These are phyloP conservation scores for Amorphotheca resinae DNA, from an alignment of 495 filamentous ascomycete species.

Conservation along the genomic window DNA sequence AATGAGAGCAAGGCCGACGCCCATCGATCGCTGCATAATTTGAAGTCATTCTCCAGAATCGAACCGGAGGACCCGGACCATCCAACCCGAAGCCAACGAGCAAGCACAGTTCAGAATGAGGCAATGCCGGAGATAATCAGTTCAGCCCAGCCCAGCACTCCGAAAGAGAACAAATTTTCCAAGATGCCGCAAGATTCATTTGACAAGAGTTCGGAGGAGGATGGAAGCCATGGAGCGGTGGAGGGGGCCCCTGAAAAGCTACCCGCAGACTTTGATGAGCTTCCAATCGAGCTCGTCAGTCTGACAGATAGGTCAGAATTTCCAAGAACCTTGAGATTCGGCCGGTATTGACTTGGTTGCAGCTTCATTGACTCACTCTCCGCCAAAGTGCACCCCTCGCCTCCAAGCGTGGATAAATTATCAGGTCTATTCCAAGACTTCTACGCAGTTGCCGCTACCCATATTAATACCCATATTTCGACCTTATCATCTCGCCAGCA, in stretches of 20 bases:
- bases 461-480: constrained; percentile 81
- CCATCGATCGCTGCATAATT: constrained; percentile 21
- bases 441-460: constrained; percentile 67
- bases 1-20: constrained; percentile 10
- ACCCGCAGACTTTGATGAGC: constrained; percentile 62
- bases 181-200: constrained; percentile 8
- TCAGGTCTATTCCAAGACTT: constrained; percentile 90
- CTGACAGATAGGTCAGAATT: constrained; percentile 64
- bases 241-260: constrained; percentile 41
- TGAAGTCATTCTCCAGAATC: constrained; percentile 19
- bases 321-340: background rate
- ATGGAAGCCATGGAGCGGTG: constrained; percentile 38
- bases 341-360: background rate
- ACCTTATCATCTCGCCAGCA: constrained; percentile 62
- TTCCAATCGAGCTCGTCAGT: constrained; percentile 85
- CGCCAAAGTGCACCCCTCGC: constrained; percentile 74
- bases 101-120: constrained; percentile 49
- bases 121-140: constrained; percentile 30
- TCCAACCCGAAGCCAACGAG: constrained; percentile 37
- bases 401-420: constrained; percentile 72
- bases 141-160: constrained; percentile 7
- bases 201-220: constrained; percentile 22
- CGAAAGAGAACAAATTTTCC: constrained; percentile 15
- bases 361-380: constrained; percentile 88
- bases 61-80: constrained; percentile 27